These are phyloP conservation scores for Talaromyces ruber DNA, from an alignment of 495 filamentous ascomycete genomes.

Conservation along the genomic window DNA sequence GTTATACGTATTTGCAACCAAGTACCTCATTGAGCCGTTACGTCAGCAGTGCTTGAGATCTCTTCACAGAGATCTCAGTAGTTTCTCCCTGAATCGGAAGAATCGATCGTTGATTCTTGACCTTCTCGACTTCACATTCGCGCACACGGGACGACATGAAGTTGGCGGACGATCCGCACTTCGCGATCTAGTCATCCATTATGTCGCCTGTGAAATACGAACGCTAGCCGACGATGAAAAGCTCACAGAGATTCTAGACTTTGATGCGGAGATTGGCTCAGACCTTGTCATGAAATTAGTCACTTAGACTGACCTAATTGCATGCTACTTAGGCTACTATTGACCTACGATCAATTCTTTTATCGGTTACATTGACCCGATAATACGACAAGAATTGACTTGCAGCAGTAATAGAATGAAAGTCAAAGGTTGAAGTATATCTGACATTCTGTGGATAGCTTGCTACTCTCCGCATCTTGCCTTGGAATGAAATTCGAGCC, in stretches of 20 bases:
- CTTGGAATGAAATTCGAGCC: not conserved
- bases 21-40: conserved; percentile 7
- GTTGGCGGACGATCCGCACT: not conserved
- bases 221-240: conserved; percentile 3
- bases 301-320: not conserved
- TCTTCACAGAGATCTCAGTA: conserved; percentile 2
- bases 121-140: conserved; percentile 8
- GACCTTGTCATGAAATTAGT: conserved; percentile 6
- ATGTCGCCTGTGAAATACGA: conserved; percentile 6
- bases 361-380: too few relatives aligned
- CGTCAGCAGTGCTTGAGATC: not conserved
- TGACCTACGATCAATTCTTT: too few relatives aligned
- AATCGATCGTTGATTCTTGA: conserved; percentile 3
- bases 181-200: conserved; percentile 4
- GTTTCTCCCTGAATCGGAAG: conserved; percentile 1
- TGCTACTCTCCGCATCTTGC: too few relatives aligned
- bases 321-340: too few relatives aligned
- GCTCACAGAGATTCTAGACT: conserved; percentile 4
- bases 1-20: conserved; percentile 8
- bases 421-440: too few relatives aligned
- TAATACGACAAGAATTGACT: too few relatives aligned
- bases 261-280: conserved; percentile 7
- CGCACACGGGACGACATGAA: conserved; percentile 5
- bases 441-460: too few relatives aligned
- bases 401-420: too few relatives aligned